Evolutionary conservation across 768 basidiomycete species (phyloP).

Genomic region (Agaricus subrufescens): DNA sequence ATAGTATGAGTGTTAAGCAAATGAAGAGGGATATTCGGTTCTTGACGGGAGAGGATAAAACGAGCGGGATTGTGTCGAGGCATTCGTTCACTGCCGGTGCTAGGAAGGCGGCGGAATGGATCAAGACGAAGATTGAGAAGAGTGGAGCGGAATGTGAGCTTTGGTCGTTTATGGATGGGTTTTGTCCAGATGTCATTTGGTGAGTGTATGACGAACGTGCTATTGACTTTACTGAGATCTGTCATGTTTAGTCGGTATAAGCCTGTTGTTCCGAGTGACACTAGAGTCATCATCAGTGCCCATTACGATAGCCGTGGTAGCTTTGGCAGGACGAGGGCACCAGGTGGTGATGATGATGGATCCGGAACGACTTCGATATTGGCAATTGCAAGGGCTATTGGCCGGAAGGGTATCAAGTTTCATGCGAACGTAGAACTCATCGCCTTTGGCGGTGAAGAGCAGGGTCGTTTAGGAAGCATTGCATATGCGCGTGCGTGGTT

Average conservation of each 20-base stretch:
- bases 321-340: constrained; percentile 71
- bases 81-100: constrained; percentile 78
- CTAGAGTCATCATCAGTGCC: constrained; percentile 71
- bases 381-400: constrained; percentile 74
- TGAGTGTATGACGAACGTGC: constrained; percentile 25
- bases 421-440: constrained; percentile 74
- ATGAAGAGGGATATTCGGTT: constrained; percentile 72
- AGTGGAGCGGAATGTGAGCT: constrained; percentile 74
- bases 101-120: constrained; percentile 62
- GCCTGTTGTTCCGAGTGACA: constrained; percentile 48
- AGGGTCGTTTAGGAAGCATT: constrained; percentile 75
- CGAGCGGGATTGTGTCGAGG: constrained; percentile 69
- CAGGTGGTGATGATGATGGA: constrained; percentile 50
- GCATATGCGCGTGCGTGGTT: constrained; percentile 69
- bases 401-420: constrained; percentile 62
- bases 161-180: constrained; percentile 61
- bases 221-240: neutral
- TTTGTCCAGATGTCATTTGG: constrained; percentile 88
- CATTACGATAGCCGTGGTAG: constrained; percentile 93
- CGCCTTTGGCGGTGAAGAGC: constrained; percentile 90
- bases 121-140: constrained; percentile 67
- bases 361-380: constrained; percentile 67
- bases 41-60: constrained; percentile 80
- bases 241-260: constrained; percentile 46
- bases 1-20: constrained; percentile 60